These are phyloP conservation scores for Metarhizium album DNA, from an alignment of 2,329 filamentous ascomycete species.

Conservation along the genomic window DNA sequence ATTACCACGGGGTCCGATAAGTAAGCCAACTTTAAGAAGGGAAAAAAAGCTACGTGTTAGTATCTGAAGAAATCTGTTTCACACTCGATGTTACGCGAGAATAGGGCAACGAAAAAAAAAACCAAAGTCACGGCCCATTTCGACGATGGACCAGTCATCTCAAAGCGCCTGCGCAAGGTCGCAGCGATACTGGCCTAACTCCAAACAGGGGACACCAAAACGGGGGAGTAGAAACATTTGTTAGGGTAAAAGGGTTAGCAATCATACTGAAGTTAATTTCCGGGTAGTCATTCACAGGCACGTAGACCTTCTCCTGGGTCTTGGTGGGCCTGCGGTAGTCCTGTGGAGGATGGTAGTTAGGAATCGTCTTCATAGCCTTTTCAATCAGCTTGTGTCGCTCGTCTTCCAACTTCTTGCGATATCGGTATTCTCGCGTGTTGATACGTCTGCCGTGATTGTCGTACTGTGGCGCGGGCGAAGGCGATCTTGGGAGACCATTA, in stretches of 20 bases:
- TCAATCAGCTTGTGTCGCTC: conserved; percentile 98
- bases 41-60: conserved; percentile 89
- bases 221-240: conserved; percentile 30
- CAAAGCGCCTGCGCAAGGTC: conserved; percentile 20
- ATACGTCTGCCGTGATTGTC: conserved; percentile 99
- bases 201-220: conserved; percentile 23
- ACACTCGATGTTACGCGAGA: conserved; percentile 17
- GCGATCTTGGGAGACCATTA: conserved; percentile 52
- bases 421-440: conserved; percentile 97
- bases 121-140: conserved; percentile 10
- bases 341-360: conserved; percentile 97
- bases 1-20: conserved; percentile 99
- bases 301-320: conserved; percentile 99
- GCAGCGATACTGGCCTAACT: conserved; percentile 33
- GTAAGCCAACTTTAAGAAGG: conserved; percentile 92
- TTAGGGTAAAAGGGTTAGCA: conserved; percentile 94
- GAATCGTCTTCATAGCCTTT: conserved; percentile 98
- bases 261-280: conserved; percentile 99
- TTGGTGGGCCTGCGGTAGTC: conserved; percentile 98
- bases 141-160: conserved; percentile 23
- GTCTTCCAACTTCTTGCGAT: conserved; percentile 95
- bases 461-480: conserved; percentile 91
- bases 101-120: neutral
- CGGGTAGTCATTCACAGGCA: conserved; percentile 99
- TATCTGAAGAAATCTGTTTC: conserved; percentile 31